Evolutionary conservation across 805 yeast species (phyloP).

Genomic region (Metschnikowia vanudenii): DNA sequence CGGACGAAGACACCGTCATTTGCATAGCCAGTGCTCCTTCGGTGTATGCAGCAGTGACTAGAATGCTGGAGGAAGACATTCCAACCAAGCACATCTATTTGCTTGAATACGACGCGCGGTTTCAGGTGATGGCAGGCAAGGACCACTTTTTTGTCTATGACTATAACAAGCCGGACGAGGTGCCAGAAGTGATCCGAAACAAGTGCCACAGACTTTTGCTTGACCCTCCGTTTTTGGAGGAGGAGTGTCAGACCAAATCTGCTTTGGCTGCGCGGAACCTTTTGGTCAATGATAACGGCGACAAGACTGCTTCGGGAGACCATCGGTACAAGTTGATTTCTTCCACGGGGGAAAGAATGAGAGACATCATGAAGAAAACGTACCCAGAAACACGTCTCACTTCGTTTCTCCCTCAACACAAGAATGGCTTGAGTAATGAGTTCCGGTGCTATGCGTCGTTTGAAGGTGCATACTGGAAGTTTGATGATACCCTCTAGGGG

Average conservation of each 20-base stretch:
- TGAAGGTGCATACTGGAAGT: conserved; percentile 69
- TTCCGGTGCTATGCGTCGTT: conserved; percentile 81
- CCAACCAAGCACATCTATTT: conserved; percentile 73
- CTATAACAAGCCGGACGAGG: conserved; percentile 62
- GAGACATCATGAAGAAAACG: conserved; percentile 51
- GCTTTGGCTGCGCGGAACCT: conserved; percentile 55
- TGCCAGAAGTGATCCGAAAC: conserved; percentile 56
- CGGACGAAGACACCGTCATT: conserved; percentile 66
- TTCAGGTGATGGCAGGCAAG: conserved; percentile 66
- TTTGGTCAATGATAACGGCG: conserved; percentile 40
- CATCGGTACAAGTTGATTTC: conserved; percentile 54
- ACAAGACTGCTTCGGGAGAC: conserved; percentile 40
- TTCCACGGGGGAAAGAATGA: conserved; percentile 91
- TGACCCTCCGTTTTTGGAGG: conserved; percentile 87
- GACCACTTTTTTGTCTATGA: conserved; percentile 72
- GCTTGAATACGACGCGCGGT: conserved; percentile 77
- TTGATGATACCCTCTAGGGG: conserved; percentile 23
- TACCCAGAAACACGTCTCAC: conserved; percentile 70
- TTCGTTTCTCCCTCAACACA: conserved; percentile 73
- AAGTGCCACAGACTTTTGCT: conserved; percentile 70
- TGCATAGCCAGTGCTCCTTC: conserved; percentile 89
- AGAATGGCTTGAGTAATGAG: conserved; percentile 83
- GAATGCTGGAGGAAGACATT: conserved; percentile 46
- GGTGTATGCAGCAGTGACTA: conserved; percentile 77
- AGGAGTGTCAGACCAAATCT: conserved; percentile 74